Conservation (phyloP, 768 basidiomycete species). For the Sporobolomyces phaffii region DNA sequence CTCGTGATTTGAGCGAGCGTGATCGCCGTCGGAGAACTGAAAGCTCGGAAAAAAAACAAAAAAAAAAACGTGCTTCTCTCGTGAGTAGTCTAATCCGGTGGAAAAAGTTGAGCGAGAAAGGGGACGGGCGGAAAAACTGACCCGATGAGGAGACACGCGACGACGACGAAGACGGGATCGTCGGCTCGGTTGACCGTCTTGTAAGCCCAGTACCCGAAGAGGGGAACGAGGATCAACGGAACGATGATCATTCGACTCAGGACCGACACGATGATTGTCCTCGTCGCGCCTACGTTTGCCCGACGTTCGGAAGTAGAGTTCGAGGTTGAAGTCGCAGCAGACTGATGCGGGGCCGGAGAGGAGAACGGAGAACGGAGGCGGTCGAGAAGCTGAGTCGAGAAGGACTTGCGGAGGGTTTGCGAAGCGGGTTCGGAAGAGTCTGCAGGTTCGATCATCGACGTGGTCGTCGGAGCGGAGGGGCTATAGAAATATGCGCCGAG, state of each 20-base stretch:
- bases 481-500: slow-evolving; percentile 82
- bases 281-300: slow-evolving; percentile 37
- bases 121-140: slow-evolving; percentile 4
- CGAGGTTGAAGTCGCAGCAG: neutral
- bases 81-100: too few relatives aligned
- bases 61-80: neutral
- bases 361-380: slow-evolving; percentile 9
- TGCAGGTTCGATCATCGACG: slow-evolving; percentile 16
- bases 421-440: neutral
- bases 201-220: slow-evolving; percentile 61
- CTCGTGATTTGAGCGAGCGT: slow-evolving; percentile 61
- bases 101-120: neutral
- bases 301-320: neutral
- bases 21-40: slow-evolving; percentile 30
- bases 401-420: neutral
- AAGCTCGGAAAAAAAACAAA: too few relatives aligned
- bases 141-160: slow-evolving; percentile 69
- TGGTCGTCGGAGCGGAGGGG: slow-evolving; percentile 36
- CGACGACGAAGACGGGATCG: slow-evolving; percentile 80
- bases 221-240: slow-evolving; percentile 68
- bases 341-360: neutral
- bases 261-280: slow-evolving; percentile 77
- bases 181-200: slow-evolving; percentile 47
- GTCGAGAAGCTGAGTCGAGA: slow-evolving; percentile 1
- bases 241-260: slow-evolving; percentile 78